phyloP scores from a whole-genome alignment of 306 rosid species.

The Crataegus laevigata region DNA sequence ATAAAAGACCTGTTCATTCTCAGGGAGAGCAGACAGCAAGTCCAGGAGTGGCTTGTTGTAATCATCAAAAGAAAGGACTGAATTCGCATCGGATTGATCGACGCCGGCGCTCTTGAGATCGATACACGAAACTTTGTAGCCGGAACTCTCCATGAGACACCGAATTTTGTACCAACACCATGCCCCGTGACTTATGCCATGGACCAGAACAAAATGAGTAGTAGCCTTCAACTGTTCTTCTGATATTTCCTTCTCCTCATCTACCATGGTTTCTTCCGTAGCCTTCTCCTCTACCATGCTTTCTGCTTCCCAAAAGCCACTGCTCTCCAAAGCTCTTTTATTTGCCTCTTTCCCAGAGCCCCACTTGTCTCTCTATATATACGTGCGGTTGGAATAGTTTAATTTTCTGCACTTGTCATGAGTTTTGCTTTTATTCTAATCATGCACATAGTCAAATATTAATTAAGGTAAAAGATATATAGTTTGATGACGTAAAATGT shows the following conservation, averaged over 20 bases:
- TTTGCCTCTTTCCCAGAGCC: background rate
- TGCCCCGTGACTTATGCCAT: slow-evolving; percentile 73
- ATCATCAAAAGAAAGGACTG: slow-evolving; percentile 62
- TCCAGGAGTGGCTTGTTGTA: slow-evolving; percentile 73
- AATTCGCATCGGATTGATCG: slow-evolving; percentile 54
- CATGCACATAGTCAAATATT: background rate
- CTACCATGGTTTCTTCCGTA: slow-evolving; percentile 27
- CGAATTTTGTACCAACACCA: slow-evolving; percentile 98
- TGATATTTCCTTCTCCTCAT: slow-evolving; percentile 12
- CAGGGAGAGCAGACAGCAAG: slow-evolving; percentile 59
- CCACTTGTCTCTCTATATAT: slow-evolving; percentile 5
- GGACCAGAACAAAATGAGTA: slow-evolving; percentile 79
- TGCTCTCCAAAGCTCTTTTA: background rate
- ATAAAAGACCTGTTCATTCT: slow-evolving; percentile 56
- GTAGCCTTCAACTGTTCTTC: slow-evolving; percentile 25
- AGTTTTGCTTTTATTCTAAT: slow-evolving; percentile 17
- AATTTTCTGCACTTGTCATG: slow-evolving; percentile 6
- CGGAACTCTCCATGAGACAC: slow-evolving; percentile 87
- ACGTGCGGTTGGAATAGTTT: slow-evolving; percentile 18
- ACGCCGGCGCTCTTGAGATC: slow-evolving; percentile 80
- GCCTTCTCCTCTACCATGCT: background rate
- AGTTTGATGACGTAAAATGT: background rate
- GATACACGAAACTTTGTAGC: slow-evolving; percentile 66
- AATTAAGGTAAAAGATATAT: background rate
- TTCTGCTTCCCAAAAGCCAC: background rate